Evolutionary conservation across 768 basidiomycete species (phyloP), one percentile per base, ranked within the genome.

Genomic region (Hygrocybe coccinea): DNA sequence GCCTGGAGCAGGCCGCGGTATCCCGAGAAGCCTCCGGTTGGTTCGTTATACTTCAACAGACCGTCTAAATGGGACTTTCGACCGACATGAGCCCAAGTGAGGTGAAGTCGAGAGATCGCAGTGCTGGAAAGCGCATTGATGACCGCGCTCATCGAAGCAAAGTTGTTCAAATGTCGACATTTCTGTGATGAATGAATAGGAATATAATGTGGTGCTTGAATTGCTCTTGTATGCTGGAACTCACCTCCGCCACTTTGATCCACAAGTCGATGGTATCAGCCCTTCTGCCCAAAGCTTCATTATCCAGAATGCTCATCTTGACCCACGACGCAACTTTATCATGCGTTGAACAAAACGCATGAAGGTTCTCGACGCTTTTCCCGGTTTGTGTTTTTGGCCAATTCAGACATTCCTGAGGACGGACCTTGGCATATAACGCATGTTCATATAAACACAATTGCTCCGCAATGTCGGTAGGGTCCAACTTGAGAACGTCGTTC

Each of bases 361-460:
- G 57, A 34, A 88, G 65, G 56, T 79, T 78, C 51, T 69, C 71
- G 24, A 79, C 74, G 2, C 62, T 58, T 33, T 70, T 59, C 11
- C 71, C 71, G 1, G 63, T 65, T 33, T 75, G 75, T 10, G 64
- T 72, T 56, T 77, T 79, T 4, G 76, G 68, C 68, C 89, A 89
- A 35, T 73, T 66, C 33, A 95, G 73, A 67, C 89, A 95, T 62
- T 95, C 91, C 39, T 81, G 81, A 6, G 83, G 77, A 8, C 80
- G 79, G 54, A 94, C 81, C 64, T 82, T 83, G 56, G 74, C 69
- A 67, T 93, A 95, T 5, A 85, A 74, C 36, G 76, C 71, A 54
- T 78, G 82, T 66, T 95, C 90, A 58, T 84, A 74, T 44, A 94
- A 71, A n/a, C 86, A 84, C 43, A 95, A 74, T 62, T 95, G 91